phyloP scores from a whole-genome alignment of 1,284 basidiomycete species.

The Boletus smithii region DNA sequence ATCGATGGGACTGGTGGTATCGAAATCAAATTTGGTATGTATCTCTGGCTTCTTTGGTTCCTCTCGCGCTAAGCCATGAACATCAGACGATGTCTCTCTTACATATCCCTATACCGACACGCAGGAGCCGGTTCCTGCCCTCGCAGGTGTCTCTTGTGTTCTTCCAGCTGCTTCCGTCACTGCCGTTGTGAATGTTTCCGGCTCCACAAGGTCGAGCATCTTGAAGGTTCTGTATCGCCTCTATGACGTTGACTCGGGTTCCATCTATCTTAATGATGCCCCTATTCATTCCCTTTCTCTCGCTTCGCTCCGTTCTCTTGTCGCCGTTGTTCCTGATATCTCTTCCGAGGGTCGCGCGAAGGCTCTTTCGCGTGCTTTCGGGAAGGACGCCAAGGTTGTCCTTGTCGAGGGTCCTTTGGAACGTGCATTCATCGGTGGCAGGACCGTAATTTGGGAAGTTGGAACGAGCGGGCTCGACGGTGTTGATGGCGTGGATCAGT shows the following conservation, averaged over 20 bases:
- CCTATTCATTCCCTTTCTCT: slow-evolving; percentile 87
- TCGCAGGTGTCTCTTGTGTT: slow-evolving; percentile 79
- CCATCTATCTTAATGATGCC: slow-evolving; percentile 77
- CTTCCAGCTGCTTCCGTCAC: slow-evolving; percentile 78
- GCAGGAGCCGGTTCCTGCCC: slow-evolving; percentile 58
- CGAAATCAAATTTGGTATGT: slow-evolving; percentile 79
- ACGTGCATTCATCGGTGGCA: slow-evolving; percentile 62
- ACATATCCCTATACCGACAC: slow-evolving; percentile 74
- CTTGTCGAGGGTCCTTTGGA: slow-evolving; percentile 80
- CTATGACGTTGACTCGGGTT: slow-evolving; percentile 78
- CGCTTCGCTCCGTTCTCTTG: slow-evolving; percentile 69
- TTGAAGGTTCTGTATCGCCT: slow-evolving; percentile 84
- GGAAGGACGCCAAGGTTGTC: slow-evolving; percentile 83
- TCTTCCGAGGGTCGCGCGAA: slow-evolving; percentile 85
- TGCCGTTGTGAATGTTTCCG: slow-evolving; percentile 80
- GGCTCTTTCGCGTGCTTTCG: slow-evolving; percentile 80
- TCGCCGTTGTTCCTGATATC: slow-evolving; percentile 81
- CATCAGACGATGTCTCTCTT: slow-evolving; percentile 72
- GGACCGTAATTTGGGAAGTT: slow-evolving; percentile 75
- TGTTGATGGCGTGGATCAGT: slow-evolving; percentile 47
- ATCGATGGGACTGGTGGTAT: slow-evolving; percentile 72
- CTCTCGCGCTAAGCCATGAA: slow-evolving; percentile 1
- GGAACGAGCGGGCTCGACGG: slow-evolving; percentile 55
- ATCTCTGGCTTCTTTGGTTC: not conserved
- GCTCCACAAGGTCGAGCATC: slow-evolving; percentile 80